These are phyloP conservation scores for Vitis riparia DNA, from an alignment of 164 flowering plant genomes.

Conservation along the genomic window DNA sequence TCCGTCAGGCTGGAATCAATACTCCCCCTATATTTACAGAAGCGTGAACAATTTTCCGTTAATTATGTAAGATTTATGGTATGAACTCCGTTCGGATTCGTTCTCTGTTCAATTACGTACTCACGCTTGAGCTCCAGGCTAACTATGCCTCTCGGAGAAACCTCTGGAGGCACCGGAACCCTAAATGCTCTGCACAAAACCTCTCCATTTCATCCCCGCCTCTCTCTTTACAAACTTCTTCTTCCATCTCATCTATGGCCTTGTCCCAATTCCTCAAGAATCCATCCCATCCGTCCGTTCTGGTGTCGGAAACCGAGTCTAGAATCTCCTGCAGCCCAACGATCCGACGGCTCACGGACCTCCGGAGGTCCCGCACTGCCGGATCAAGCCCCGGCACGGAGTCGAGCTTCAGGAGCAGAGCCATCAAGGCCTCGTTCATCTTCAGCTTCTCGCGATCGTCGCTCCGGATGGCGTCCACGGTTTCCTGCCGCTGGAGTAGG, in stretches of 20 bases:
- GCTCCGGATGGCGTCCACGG: conserved; percentile 73
- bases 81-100: too few relatives aligned
- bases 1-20: too few relatives aligned
- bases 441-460: conserved; percentile 52
- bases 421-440: conserved; percentile 82
- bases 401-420: conserved; percentile 66
- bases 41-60: too few relatives aligned
- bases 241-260: conserved; percentile 43
- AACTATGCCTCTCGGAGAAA: conserved; percentile 46
- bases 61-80: too few relatives aligned
- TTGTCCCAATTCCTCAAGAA: conserved; percentile 57
- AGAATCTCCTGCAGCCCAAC: conserved; percentile 83
- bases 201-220: conserved; percentile 70
- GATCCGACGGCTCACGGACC: conserved; percentile 73
- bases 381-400: conserved; percentile 70
- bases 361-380: conserved; percentile 68
- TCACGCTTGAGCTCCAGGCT: too few relatives aligned
- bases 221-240: conserved; percentile 40
- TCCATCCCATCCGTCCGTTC: conserved; percentile 24
- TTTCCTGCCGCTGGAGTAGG: conserved; percentile 75
- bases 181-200: conserved; percentile 68
- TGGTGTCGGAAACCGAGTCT: conserved; percentile 51
- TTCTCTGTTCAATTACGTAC: too few relatives aligned
- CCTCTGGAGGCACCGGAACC: conserved; percentile 74
- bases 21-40: too few relatives aligned